Base-by-base conservation (phyloP, 2,329 filamentous ascomycete genomes). In the Ascocoryne sarcoides region DNA sequence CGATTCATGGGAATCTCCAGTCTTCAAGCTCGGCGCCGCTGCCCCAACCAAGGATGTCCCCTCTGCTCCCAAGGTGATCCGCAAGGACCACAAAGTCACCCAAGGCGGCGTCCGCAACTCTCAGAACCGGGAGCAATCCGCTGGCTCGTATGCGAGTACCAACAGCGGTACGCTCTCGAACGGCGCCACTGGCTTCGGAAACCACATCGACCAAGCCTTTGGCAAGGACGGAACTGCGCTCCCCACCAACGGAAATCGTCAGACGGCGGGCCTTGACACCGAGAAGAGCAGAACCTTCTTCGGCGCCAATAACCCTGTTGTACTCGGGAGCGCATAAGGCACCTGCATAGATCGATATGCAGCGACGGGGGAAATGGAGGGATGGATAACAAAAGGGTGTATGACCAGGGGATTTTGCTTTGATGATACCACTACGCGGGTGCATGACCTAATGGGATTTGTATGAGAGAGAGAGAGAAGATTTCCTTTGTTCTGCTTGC, bases 1-100 rank as follows among this genome's bases (percentile, higher is more conserved):
- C 38, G 84, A 95, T 41, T 82, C 79, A 62, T 98, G 92, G 92
- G 83, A 95, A 70, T 93, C 84, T 46, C 87, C 90, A 8, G 79
- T 98, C 56, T 98, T 98, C 69, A 82, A 78, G 45, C 82, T 96
- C 53, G 90, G 92, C 35, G 74, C 67, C 32, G 88, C 89, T 9
- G 69, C 75, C 40, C 79, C 82, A 64, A 87, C 84, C 31, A 71
- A 65, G 17, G 75, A 83, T 55, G 72, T 95, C 32, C 88, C 89
- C 2, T 60, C 65, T 47, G 59, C 71, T 28, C 60, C 62, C 1
- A 52, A 67, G 28, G 64, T 82, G 39, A 68, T 62, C 26, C 75
- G 78, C 56, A 83, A 83, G 65, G 38, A 49, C 2, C 55, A 58
- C 28, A 38, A 41, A 3, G 52, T 53, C 14, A 52, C 51, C 26